A percentile compares a stretch with the other conserved stretches of the same genome.
Conservation (phyloP, 1,139 yeast genomes). For the Kazachstania sp. region DNA sequence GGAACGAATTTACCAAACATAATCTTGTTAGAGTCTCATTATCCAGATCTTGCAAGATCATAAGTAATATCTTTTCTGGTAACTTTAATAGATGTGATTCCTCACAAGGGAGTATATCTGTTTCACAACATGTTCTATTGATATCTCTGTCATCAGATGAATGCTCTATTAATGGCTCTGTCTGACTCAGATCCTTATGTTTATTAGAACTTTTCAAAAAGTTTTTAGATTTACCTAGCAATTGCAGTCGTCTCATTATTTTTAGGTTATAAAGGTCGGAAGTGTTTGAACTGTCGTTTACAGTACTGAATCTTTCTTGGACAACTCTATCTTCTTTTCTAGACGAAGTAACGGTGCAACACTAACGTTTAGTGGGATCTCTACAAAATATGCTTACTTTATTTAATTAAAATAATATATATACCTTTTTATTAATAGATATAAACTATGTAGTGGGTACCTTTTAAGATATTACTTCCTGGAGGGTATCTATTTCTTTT, state of each 20-base stretch:
- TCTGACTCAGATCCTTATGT: not conserved
- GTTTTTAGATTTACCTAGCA: conserved; percentile 19
- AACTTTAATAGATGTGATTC: conserved; percentile 2
- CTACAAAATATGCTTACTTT: no score
- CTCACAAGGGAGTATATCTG: not conserved
- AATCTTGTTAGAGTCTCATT: conserved; percentile 15
- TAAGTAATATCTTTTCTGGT: conserved; percentile 16
- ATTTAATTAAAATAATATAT: no score
- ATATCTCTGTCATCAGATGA: not conserved
- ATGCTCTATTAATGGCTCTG: not conserved
- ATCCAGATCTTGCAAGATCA: conserved; percentile 20
- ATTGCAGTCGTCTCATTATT: conserved; percentile 22
- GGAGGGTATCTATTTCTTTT: no score
- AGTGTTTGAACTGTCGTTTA: no score
- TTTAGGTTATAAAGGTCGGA: no score
- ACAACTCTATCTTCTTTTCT: no score
- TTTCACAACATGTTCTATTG: not conserved
- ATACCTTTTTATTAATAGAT: no score
- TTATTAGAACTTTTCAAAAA: conserved; percentile 5
- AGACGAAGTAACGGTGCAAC: no score
- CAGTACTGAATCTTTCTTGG: no score
- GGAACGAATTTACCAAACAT: conserved; percentile 19
- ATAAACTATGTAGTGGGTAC: no score
- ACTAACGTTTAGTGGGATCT: no score
- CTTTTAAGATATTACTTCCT: no score